These are phyloP conservation scores for Citrus maxima DNA, from an alignment of 345 rosid species.

Conservation along the genomic window DNA sequence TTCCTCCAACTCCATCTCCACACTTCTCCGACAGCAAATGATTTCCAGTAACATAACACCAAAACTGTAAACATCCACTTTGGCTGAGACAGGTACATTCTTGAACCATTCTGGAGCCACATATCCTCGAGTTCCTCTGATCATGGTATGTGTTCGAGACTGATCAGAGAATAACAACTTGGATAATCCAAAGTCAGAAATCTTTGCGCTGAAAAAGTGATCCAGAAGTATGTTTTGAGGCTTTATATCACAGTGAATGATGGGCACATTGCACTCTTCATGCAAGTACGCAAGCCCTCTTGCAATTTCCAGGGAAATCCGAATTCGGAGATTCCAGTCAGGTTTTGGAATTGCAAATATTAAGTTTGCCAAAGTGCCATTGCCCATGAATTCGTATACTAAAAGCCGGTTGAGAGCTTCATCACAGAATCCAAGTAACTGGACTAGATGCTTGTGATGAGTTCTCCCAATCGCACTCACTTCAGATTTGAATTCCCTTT, in stretches of 20 bases:
- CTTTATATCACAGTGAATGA: conserved; percentile 15
- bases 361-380: conserved; percentile 21
- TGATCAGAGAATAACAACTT: conserved; percentile 5
- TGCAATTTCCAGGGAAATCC: conserved; percentile 19
- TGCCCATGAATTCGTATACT: conserved; percentile 23
- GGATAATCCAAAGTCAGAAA: conserved; percentile 14
- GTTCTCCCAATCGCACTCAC: conserved; percentile 24
- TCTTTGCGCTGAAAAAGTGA: neutral
- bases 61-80: conserved; percentile 33
- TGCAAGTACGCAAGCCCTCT: conserved; percentile 24
- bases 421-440: conserved; percentile 25
- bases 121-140: conserved; percentile 19
- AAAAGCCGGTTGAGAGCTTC: conserved; percentile 18
- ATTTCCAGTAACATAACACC: conserved; percentile 26
- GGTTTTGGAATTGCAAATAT: conserved; percentile 10
- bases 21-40: conserved; percentile 20
- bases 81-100: conserved; percentile 18
- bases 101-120: conserved; percentile 29
- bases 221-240: conserved; percentile 22
- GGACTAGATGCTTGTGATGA: conserved; percentile 23
- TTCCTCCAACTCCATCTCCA: neutral
- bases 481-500: conserved; percentile 30
- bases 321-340: conserved; percentile 20
- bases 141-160: conserved; percentile 5
- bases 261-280: conserved; percentile 18